Base-by-base conservation (phyloP, 768 basidiomycete genomes). In the Botryobasidium botryosum region DNA sequence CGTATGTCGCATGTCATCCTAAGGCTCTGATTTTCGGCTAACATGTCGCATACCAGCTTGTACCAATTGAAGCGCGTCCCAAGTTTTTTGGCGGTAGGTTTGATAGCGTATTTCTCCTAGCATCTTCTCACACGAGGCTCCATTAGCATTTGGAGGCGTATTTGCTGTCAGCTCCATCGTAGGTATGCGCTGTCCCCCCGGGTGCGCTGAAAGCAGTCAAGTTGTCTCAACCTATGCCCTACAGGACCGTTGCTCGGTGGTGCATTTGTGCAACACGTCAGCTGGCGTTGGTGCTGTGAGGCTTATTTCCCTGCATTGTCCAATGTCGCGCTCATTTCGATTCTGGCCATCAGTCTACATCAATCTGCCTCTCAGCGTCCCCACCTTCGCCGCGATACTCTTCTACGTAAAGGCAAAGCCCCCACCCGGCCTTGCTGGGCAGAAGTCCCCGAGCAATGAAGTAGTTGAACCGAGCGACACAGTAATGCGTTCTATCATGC, bases 61-160 rank as follows among this genome's bases (percentile, higher is more conserved):
- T 57, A n/a, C 56, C 51, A 3, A n/a, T n/a, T 40, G 38, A 50
- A 28, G 21, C 29, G 29, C 44, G 50, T 4, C 50, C 62, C 4
- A 38, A 55, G 5, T 53, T 69, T 38, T 68, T 66, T 47, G 69
- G 66, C 6, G 39, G n/a, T n/a, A n/a, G n/a, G n/a, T n/a, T n/a
- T n/a, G n/a, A n/a, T n/a, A n/a, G n/a, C n/a, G n/a, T n/a, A n/a
- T n/a, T n/a, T n/a, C n/a, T n/a, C n/a, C n/a, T n/a, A n/a, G n/a
- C n/a, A n/a, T n/a, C n/a, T n/a, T n/a, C n/a, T n/a, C n/a, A n/a
- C n/a, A n/a, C n/a, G n/a, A n/a, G n/a, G n/a, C n/a, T n/a, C n/a
- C n/a, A n/a, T n/a, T n/a, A n/a, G 39, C 61, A 10, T 59, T 66
- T 26, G 62, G 67, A n/a, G 61, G 55, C 5, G 55, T 64, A 17